phyloP scores from a whole-genome alignment of 257 asterid species.

The Thymus quinquecostatus region DNA sequence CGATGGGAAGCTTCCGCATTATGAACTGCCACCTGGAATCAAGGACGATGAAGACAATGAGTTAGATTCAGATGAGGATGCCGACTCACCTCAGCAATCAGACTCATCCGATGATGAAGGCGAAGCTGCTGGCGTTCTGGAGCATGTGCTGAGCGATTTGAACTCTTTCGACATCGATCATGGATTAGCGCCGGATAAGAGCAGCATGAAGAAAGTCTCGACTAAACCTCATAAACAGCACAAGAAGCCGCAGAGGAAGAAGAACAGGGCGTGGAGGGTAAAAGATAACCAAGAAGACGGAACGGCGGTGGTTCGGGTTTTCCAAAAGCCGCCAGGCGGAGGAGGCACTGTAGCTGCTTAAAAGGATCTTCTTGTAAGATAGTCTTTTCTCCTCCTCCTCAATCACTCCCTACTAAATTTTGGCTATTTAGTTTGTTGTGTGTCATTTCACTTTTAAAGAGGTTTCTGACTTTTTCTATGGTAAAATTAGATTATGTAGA shows the following conservation, averaged over 20 bases:
- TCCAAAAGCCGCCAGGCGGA: constrained; percentile 66
- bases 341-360: constrained; percentile 58
- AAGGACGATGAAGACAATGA: constrained; percentile 31
- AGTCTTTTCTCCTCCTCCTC: neutral
- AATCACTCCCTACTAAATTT: constrained; percentile 8
- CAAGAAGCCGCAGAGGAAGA: constrained; percentile 83
- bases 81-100: constrained; percentile 39
- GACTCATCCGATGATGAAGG: constrained; percentile 48
- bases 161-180: constrained; percentile 71
- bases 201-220: constrained; percentile 39
- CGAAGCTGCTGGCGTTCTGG: constrained; percentile 42
- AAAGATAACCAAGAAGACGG: constrained; percentile 65
- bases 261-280: constrained; percentile 87
- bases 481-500: neutral
- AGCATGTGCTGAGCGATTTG: constrained; percentile 69
- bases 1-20: constrained; percentile 94
- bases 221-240: constrained; percentile 78
- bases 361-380: constrained; percentile 5
- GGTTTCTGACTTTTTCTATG: neutral
- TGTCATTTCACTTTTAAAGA: neutral
- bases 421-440: neutral
- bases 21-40: constrained; percentile 69
- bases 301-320: constrained; percentile 77
- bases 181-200: constrained; percentile 56
- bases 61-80: constrained; percentile 4